Evolutionary conservation across 2,329 filamentous ascomycete species (phyloP), one percentile per base, ranked within the genome.

Genomic region (Pseudovirgaria hyperparasitica): DNA sequence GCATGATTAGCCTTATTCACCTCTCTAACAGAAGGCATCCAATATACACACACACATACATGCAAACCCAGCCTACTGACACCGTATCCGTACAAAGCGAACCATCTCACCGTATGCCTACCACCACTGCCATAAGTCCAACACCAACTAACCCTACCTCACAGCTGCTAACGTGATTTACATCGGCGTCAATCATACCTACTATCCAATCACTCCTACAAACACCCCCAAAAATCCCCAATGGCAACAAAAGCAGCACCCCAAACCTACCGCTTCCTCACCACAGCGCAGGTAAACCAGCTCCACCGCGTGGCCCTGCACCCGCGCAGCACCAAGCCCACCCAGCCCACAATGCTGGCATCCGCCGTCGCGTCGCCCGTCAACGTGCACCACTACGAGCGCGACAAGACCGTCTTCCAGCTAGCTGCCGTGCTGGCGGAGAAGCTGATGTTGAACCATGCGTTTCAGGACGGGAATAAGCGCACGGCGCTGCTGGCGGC

Each of bases 361-460:
- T 47, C 40, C 30, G 40, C 41, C 26, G 27, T 45, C 13, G 27
- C 36, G 23, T 47, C 43, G 19, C 40, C 43, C 7, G 40, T 46
- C 4, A 43, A 45, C 27, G 34, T 40, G 19, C 38, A 46, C 13
- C 31, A 45, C 31, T 46, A 45, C 27, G 27, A 19, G 13, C 27
- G 31, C 9, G 21, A 45, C 29, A 22, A 40, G 19, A 34, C 45
- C 30, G 24, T 44, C 5, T 48, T 48, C 31, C 32, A 37, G 20
- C 39, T 50, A 26, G 44, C 45, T 26, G 43, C 37, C 24, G 39
- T 34, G 19, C 38, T 48, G 16, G 30, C 43, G 2, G 38, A 43
- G 23, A 46, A 45, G 26, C 45, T 48, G 17, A 46, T 48, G 31
- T 43, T 48, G 32, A 50, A 46, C 24, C 45, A 50, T 31, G 39